Evolutionary conservation across 2,329 filamentous ascomycete species (phyloP), one percentile per base, ranked within the genome.

Genomic region (Plenodomus tracheiphilus): DNA sequence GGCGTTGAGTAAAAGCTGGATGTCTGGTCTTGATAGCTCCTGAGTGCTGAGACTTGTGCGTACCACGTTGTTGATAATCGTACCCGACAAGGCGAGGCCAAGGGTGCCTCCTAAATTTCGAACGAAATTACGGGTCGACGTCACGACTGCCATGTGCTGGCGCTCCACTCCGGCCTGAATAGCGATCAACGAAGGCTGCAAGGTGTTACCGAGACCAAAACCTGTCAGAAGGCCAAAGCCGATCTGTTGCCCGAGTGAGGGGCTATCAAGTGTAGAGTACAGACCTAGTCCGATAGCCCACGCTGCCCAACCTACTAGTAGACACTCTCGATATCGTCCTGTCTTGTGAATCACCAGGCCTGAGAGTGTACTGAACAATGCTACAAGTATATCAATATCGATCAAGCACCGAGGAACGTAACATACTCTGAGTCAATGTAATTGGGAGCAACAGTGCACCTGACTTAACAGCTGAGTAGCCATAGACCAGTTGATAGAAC

Each of bases 71-170:
- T 62, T 62, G 51, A 78, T 71, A 4, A 63, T 48, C 2, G 60
- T 59, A 4, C 58, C 60, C 22, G 54, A 54, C n/a, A 85, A 71
- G 0, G 82, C 83, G 0, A 87, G 75, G 0, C 84, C 84, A 13
- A 79, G 74, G 0, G 83, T 75, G 17, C 83, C 84, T 4, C 85
- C 84, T 2, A 83, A 71, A 39, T 79, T 81, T 13, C 85, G 80
- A 53, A 85, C 75, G 62, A 87, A 86, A 56, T 87, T 87, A 1
- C 85, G 77, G 44, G 81, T 79, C 2, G 81, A 82, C 25, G 85
- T 86, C 13, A 85, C 79, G 1, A 87, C 80, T 0, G 85, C 85
- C 36, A 84, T 77, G 36, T 85, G 79, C 0, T 78, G 71, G 56
- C 82, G 83, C 2, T 76, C 73, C 13, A 60, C 57, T 9, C 64